Conservation (phyloP, 1,284 basidiomycete genomes). For the Amylostereum chailletii region DNA sequence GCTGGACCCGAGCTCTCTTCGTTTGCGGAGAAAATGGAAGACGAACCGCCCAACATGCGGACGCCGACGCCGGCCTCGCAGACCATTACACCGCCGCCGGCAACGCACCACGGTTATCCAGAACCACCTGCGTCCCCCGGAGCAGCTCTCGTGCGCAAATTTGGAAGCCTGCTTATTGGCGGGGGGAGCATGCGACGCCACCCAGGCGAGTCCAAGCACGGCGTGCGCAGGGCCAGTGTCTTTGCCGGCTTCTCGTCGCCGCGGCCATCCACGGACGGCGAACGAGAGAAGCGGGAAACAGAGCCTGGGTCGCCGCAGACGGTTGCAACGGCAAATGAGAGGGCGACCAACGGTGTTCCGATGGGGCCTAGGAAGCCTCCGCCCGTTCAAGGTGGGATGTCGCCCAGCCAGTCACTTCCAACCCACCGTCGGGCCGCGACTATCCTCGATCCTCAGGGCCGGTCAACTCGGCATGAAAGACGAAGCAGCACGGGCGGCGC, state of each 20-base stretch:
- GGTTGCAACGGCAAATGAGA: too few relatives aligned
- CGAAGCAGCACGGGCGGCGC: constrained; percentile 68
- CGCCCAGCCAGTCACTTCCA: constrained; percentile 48
- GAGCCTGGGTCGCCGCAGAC: constrained; percentile 12
- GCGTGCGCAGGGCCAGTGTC: constrained; percentile 41
- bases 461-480: constrained; percentile 58
- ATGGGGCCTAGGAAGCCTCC: too few relatives aligned
- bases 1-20: constrained; percentile 48
- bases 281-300: constrained; percentile 11
- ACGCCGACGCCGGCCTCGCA: not conserved
- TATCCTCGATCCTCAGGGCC: constrained; percentile 56
- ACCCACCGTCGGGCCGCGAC: constrained; percentile 65
- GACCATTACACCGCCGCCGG: not conserved
- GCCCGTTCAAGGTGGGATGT: constrained; percentile 20
- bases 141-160: constrained; percentile 64
- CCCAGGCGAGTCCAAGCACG: constrained; percentile 19
- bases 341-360: too few relatives aligned
- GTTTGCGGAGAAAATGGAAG: constrained; percentile 35
- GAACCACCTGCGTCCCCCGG: constrained; percentile 40
- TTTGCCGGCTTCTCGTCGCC: constrained; percentile 35
- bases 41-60: constrained; percentile 18
- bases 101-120: not conserved
- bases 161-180: constrained; percentile 58
- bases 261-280: constrained; percentile 32
- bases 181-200: constrained; percentile 33